Evolutionary conservation across 1,284 basidiomycete genomes (phyloP).

Genomic region (Macrocystidia cucumis): DNA sequence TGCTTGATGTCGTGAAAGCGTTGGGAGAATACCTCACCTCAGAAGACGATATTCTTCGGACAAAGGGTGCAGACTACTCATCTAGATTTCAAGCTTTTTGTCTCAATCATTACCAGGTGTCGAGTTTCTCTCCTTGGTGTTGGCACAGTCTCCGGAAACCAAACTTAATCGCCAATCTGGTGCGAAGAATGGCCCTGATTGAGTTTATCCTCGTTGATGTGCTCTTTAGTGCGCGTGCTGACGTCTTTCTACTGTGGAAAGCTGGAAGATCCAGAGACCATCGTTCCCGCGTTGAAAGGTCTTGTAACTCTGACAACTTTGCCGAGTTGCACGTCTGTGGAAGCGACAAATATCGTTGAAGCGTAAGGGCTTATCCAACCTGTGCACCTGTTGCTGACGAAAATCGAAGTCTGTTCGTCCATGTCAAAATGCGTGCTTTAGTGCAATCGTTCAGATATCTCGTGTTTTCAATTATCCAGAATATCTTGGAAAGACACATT

Average conservation of each 20-base stretch:
- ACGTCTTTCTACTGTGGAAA: slow-evolving; percentile 82
- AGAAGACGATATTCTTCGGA: slow-evolving; percentile 72
- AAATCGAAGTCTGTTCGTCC: slow-evolving; percentile 52
- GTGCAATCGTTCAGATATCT: slow-evolving; percentile 79
- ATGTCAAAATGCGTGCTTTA: slow-evolving; percentile 78
- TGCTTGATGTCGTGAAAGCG: slow-evolving; percentile 82
- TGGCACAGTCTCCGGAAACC: slow-evolving; percentile 52
- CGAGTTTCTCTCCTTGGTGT: slow-evolving; percentile 60
- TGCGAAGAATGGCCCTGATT: slow-evolving; percentile 28
- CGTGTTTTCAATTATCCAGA: slow-evolving; percentile 82
- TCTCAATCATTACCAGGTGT: slow-evolving; percentile 47
- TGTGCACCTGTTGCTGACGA: neutral
- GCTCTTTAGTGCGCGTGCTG: slow-evolving; percentile 65
- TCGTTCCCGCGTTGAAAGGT: slow-evolving; percentile 72
- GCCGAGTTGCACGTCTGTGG: slow-evolving; percentile 62
- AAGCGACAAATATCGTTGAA: slow-evolving; percentile 60
- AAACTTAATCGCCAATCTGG: slow-evolving; percentile 80
- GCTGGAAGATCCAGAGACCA: slow-evolving; percentile 77
- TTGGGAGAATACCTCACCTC: slow-evolving; percentile 85
- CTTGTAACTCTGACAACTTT: slow-evolving; percentile 62
- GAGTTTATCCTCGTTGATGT: slow-evolving; percentile 4
- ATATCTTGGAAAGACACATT: slow-evolving; percentile 67
- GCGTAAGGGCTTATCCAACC: no score
- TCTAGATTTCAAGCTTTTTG: slow-evolving; percentile 3
- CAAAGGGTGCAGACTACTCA: slow-evolving; percentile 52